Evolutionary conservation across 2,329 filamentous ascomycete species (phyloP).

Genomic region (Xylariaceae sp.): DNA sequence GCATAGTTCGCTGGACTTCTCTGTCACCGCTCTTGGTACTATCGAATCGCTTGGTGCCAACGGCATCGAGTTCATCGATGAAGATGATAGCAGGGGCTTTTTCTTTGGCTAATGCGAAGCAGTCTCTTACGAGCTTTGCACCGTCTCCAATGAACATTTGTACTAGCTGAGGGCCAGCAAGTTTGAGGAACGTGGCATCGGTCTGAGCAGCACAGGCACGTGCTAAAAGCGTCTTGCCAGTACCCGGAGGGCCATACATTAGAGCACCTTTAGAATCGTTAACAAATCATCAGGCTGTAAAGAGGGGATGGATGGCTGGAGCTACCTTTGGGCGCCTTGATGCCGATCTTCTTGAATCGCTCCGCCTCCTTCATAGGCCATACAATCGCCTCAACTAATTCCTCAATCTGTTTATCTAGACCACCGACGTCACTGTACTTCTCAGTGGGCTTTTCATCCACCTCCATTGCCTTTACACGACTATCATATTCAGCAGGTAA

Average conservation of each 20-base stretch:
- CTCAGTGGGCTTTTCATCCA: constrained; percentile 98
- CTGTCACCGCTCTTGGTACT: constrained; percentile 96
- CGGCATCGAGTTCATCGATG: constrained; percentile 95
- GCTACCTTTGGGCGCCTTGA: constrained; percentile 97
- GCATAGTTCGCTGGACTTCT: constrained; percentile 97
- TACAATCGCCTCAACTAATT: constrained; percentile 95
- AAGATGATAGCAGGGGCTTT: constrained; percentile 99
- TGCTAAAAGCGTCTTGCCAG: constrained; percentile 86
- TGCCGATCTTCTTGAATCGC: constrained; percentile 98
- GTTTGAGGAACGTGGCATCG: constrained; percentile 96
- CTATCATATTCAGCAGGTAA: constrained; percentile 97
- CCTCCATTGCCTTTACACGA: constrained; percentile 99
- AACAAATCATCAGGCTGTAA: constrained; percentile 13
- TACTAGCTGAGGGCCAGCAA: constrained; percentile 93
- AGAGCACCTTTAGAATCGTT: constrained; percentile 64
- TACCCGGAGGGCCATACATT: constrained; percentile 95
- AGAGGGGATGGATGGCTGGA: background rate
- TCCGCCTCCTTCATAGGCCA: constrained; percentile 99
- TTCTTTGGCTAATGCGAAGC: constrained; percentile 95
- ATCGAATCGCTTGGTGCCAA: constrained; percentile 99
- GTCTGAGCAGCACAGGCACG: constrained; percentile 96
- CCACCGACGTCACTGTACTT: constrained; percentile 98
- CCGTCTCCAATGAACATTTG: constrained; percentile 99
- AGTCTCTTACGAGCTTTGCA: constrained; percentile 94
- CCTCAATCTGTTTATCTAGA: constrained; percentile 97